phyloP scores from a whole-genome alignment of 2,329 filamentous ascomycete species.

The Drechslera avenae region DNA sequence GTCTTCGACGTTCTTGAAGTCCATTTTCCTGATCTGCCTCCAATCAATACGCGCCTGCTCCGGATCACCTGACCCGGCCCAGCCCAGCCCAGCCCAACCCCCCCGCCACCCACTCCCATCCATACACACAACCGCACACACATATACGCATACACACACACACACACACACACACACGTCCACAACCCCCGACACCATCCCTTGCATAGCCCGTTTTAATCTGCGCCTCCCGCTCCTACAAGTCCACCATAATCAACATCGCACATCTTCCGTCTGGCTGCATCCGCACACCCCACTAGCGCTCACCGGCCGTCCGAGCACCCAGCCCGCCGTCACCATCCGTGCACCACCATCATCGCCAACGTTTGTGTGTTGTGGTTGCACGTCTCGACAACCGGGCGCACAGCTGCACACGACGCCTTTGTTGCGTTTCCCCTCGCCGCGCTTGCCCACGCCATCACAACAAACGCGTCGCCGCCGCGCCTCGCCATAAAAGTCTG shows the following conservation, averaged over 20 bases:
- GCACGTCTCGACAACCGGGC: conserved; percentile 11
- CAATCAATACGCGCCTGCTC: conserved; percentile 42
- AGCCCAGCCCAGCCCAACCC: conserved; percentile 14
- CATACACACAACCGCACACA: no score
- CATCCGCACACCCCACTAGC: conserved; percentile 29
- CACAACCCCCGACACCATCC: no score
- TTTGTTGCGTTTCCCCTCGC: conserved; percentile 20
- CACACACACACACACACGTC: no score
- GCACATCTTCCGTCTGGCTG: conserved; percentile 26
- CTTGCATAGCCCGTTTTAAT: neutral
- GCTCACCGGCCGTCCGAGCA: conserved; percentile 23
- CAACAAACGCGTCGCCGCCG: conserved; percentile 33
- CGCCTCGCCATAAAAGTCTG: conserved; percentile 19
- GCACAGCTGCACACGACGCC: conserved; percentile 27
- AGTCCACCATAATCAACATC: conserved; percentile 12
- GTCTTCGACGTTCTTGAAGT: conserved; percentile 22
- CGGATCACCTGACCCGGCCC: conserved; percentile 25
- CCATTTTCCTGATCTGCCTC: conserved; percentile 40
- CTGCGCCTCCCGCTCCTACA: neutral
- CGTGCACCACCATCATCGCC: conserved; percentile 25
- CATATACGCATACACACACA: no score
- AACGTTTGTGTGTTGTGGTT: conserved; percentile 30
- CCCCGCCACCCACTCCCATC: no score
- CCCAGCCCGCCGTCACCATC: conserved; percentile 24
- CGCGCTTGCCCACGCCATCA: conserved; percentile 22